These are phyloP conservation scores for Chalciporus sp. DNA, from an alignment of 1,284 basidiomycete genomes.

Conservation along the genomic window DNA sequence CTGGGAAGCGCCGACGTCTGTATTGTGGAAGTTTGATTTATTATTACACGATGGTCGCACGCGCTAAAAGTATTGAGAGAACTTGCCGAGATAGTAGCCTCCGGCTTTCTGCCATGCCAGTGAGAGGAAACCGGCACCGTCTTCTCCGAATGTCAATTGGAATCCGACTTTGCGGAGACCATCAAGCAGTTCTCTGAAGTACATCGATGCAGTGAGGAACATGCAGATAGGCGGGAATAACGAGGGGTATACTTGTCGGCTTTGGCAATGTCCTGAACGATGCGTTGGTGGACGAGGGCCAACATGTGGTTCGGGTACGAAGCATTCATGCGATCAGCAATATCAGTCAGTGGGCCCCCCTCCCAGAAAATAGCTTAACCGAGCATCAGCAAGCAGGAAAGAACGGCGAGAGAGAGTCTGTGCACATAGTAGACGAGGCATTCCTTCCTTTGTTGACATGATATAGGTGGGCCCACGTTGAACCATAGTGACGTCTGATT, in stretches of 20 bases:
- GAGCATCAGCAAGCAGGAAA: background rate
- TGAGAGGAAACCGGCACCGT: constrained; percentile 49
- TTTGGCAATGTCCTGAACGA: constrained; percentile 32
- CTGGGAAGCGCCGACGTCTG: constrained; percentile 65
- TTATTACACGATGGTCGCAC: background rate
- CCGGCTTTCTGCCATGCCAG: constrained; percentile 35
- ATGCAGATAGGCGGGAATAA: too few species aligned
- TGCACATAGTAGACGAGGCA: constrained; percentile 41
- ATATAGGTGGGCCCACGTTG: constrained; percentile 67
- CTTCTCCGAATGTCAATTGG: constrained; percentile 51
- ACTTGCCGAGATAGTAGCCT: constrained; percentile 44
- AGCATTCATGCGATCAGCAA: constrained; percentile 43
- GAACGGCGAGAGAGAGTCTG: constrained; percentile 20
- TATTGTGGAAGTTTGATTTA: background rate
- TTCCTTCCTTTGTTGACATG: constrained; percentile 50
- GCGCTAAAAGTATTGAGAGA: background rate
- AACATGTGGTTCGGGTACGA: constrained; percentile 27
- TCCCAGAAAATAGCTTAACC: constrained; percentile 44
- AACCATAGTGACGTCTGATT: constrained; percentile 59
- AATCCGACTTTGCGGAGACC: constrained; percentile 62
- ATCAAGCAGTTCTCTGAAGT: constrained; percentile 51
- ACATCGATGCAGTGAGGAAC: constrained; percentile 16
- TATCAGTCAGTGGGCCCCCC: constrained; percentile 39
- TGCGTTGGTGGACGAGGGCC: constrained; percentile 45
- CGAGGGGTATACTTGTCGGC: constrained; percentile 23